Percentiles rank a stretch among this genome's conserved stretches.
These are phyloP conservation scores for Conoideocrella luteorostrata DNA, from an alignment of 2,329 filamentous ascomycete genomes.

Conservation along the genomic window DNA sequence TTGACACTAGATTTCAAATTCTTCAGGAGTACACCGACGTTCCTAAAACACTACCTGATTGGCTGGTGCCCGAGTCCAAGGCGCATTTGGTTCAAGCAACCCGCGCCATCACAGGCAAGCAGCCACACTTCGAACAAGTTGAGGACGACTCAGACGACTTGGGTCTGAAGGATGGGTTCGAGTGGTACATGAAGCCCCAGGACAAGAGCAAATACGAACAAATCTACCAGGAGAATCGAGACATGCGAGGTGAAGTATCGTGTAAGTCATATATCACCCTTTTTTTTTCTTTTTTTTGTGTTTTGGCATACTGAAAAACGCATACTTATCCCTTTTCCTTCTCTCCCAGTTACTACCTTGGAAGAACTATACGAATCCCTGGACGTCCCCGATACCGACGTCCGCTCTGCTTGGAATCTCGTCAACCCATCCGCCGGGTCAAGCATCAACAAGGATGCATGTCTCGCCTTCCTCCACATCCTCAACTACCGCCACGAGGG, in stretches of 20 bases:
- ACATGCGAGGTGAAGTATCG: slow-evolving; percentile 75
- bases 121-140: slow-evolving; percentile 77
- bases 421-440: slow-evolving; percentile 83
- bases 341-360: slow-evolving; percentile 60
- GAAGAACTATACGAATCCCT: slow-evolving; percentile 79
- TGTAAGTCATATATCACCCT: slow-evolving; percentile 44
- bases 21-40: slow-evolving; percentile 89
- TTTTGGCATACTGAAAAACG: slow-evolving; percentile 8
- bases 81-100: slow-evolving; percentile 81
- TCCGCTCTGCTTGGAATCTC: slow-evolving; percentile 92
- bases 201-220: slow-evolving; percentile 95
- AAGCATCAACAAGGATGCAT: slow-evolving; percentile 89
- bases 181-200: slow-evolving; percentile 96
- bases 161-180: slow-evolving; percentile 91
- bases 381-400: slow-evolving; percentile 68
- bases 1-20: no score
- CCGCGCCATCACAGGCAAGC: slow-evolving; percentile 70
- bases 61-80: slow-evolving; percentile 94
- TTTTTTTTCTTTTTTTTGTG: neutral
- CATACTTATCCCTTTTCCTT: neutral
- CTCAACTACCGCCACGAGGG: slow-evolving; percentile 94
- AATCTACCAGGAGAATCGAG: slow-evolving; percentile 89
- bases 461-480: slow-evolving; percentile 91
- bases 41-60: slow-evolving; percentile 80
- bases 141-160: slow-evolving; percentile 76